Base-by-base conservation (phyloP, 2,329 filamentous ascomycete genomes). In the Xylaria sp. region DNA sequence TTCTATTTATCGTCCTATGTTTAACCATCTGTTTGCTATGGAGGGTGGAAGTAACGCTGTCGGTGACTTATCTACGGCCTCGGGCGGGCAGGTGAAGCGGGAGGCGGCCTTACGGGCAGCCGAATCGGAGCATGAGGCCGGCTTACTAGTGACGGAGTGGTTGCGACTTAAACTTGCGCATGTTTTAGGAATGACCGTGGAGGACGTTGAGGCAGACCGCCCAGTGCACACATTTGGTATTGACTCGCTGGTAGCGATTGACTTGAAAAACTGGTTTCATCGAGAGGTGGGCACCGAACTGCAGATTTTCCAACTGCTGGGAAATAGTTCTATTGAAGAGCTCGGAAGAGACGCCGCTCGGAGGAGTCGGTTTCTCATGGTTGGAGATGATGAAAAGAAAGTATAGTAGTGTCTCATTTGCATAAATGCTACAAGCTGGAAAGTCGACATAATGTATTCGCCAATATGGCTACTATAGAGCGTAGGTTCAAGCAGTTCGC, bases 171-270 rank as follows among this genome's bases (percentile, higher is more conserved):
- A 64, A 5, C 25, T 73, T 25, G 71, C 71, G 23, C 69, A 64
- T 5, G 48, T 66, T 5, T 31, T 71, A 13, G 62, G 57, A 6
- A n/a, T 68, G 31, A 52, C 55, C 28, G 59, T 62, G 8, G 65
- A 61, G 4, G 64, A 70, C 18, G 69, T 74, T 4, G 65, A 74
- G 25, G 55, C n/a, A 49, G 58, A 55, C 1, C 25, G 13, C n/a
- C 69, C 71, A 1, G 60, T 70, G 0, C 43, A 56, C 13, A 43
- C 56, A 4, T 71, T 63, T 41, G 71, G 72, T 2, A 70, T 73
- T 5, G 72, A 72, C 48, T 71, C 72, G 0, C 63, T 71, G 1
- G 55, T 74, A 3, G 70, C 71, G 10, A 61, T 73, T 3, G 68
- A 73, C 20, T 65, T 73, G 5, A 20, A 66, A 31, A 52, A 65